Evolutionary conservation across 1,139 yeast genomes (phyloP).

Genomic region (Protomyces gravidus): DNA sequence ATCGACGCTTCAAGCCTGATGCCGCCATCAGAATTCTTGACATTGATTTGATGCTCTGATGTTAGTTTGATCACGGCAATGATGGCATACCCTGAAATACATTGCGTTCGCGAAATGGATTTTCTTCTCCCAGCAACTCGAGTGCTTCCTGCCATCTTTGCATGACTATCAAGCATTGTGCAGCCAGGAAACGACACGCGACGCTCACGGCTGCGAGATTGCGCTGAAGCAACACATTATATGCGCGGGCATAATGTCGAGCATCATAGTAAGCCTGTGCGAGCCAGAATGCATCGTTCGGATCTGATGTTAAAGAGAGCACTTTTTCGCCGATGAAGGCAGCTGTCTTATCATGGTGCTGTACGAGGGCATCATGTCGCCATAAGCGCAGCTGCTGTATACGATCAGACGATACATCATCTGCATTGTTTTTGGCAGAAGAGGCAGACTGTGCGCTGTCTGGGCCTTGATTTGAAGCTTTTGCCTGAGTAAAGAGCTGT

Average conservation of each 20-base stretch:
- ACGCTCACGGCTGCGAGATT: constrained; percentile 49
- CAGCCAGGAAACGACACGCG: constrained; percentile 78
- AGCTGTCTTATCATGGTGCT: constrained; percentile 86
- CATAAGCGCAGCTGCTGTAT: constrained; percentile 83
- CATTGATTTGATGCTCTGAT: not conserved
- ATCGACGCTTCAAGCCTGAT: constrained; percentile 67
- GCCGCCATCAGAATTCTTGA: constrained; percentile 34
- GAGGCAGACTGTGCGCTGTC: not conserved
- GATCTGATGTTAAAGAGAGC: constrained; percentile 66
- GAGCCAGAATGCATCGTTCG: constrained; percentile 94
- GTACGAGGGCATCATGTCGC: constrained; percentile 92
- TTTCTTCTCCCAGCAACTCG: constrained; percentile 76
- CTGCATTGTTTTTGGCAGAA: not conserved
- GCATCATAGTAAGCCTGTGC: constrained; percentile 79
- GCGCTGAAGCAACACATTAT: constrained; percentile 51
- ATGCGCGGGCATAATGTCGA: constrained; percentile 76
- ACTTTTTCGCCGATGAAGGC: constrained; percentile 91
- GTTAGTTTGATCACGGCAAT: not conserved
- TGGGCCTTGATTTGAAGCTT: not conserved
- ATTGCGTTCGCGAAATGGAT: constrained; percentile 51
- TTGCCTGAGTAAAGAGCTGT: not conserved
- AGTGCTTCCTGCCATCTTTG: constrained; percentile 87
- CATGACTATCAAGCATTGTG: constrained; percentile 56
- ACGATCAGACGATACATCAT: constrained; percentile 42
- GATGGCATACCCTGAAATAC: not conserved